Percentiles rank a stretch among this genome's conserved stretches.
phyloP scores from a whole-genome alignment of 441 rosid species.

The Breynia disticha region DNA sequence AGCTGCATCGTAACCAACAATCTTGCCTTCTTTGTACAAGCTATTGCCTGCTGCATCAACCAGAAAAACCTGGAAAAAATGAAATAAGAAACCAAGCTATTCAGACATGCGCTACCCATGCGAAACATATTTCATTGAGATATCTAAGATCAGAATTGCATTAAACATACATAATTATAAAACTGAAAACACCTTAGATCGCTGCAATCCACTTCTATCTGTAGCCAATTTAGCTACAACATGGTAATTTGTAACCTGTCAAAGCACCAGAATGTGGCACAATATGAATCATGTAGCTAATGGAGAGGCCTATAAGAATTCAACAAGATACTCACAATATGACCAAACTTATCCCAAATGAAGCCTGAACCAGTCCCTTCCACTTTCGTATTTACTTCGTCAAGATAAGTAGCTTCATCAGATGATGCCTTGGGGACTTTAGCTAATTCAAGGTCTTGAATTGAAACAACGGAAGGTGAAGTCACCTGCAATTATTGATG shows the following conservation, averaged over 20 bases:
- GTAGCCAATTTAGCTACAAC: conserved; percentile 74
- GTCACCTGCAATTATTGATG: conserved; percentile 30
- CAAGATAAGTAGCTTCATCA: conserved; percentile 17
- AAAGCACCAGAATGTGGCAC: conserved; percentile 1
- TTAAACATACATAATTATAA: not conserved
- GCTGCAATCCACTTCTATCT: conserved; percentile 54
- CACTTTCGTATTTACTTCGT: conserved; percentile 50
- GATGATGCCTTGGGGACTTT: conserved; percentile 30
- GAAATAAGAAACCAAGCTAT: not conserved
- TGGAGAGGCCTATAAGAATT: not conserved
- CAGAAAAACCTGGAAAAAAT: conserved; percentile 35
- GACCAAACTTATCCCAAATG: conserved; percentile 91
- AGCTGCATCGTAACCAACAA: conserved; percentile 68
- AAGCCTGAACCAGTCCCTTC: conserved; percentile 94
- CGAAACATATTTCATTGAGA: not conserved
- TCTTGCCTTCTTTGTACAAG: conserved; percentile 52
- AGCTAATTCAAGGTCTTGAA: conserved; percentile 64
- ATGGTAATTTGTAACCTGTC: conserved; percentile 82
- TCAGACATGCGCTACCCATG: not conserved
- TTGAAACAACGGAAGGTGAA: conserved; percentile 68
- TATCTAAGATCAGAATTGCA: not conserved
- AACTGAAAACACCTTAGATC: conserved; percentile 56
- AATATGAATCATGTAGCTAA: not conserved
- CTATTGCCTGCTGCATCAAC: conserved; percentile 55
- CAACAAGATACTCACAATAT: conserved; percentile 48